Conservation (phyloP, 257 asterid genomes). For the Catharanthus roseus region DNA sequence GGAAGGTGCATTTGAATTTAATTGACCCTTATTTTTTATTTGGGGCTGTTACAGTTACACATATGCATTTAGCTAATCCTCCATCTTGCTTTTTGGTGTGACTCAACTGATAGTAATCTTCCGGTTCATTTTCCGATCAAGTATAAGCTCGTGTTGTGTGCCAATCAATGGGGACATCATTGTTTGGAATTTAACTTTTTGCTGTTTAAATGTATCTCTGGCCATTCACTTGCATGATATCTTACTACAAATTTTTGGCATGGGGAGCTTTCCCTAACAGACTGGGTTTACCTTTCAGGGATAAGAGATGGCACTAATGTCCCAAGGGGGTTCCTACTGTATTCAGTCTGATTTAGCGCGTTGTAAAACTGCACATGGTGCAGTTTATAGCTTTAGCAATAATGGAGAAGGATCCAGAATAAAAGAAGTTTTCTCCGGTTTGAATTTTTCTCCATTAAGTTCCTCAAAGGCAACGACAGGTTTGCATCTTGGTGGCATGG, state of each 20-base stretch:
- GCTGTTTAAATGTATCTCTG: background rate
- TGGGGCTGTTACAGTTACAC: background rate
- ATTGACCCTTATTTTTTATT: background rate
- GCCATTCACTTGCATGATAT: background rate
- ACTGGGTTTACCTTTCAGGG: constrained; percentile 35
- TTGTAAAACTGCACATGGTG: constrained; percentile 31
- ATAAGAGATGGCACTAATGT: constrained; percentile 63
- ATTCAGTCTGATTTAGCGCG: constrained; percentile 36
- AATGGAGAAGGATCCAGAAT: constrained; percentile 32
- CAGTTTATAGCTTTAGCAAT: constrained; percentile 22
- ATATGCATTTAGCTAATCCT: background rate
- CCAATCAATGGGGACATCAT: background rate
- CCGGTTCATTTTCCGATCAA: background rate
- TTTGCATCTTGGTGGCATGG: constrained; percentile 27
- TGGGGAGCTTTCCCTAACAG: background rate
- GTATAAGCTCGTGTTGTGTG: background rate
- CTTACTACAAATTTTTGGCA: background rate
- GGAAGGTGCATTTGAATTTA: background rate
- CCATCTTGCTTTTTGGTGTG: background rate
- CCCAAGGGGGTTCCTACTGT: constrained; percentile 51
- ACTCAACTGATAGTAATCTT: background rate
- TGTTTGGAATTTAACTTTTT: background rate
- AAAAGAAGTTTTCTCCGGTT: constrained; percentile 36
- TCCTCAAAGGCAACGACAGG: constrained; percentile 31
- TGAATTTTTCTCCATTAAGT: constrained; percentile 33